These are phyloP conservation scores for Thalassiosira hispida DNA, from an alignment of 352 stramenopile genomes.

Conservation along the genomic window DNA sequence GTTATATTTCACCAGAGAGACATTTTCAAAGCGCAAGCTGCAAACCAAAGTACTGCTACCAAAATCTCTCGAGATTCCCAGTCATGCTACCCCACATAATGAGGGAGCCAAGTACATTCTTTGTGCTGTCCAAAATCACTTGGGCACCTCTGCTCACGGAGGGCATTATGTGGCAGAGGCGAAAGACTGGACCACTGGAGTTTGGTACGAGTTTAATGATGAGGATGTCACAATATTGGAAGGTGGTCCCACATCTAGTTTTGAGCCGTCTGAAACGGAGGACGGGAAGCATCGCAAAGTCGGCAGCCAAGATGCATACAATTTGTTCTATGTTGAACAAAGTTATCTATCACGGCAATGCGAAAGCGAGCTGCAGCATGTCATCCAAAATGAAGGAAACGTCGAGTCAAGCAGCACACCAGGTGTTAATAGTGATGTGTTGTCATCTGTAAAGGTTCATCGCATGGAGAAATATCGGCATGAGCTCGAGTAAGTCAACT, in stretches of 20 bases:
- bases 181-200: slow-evolving; percentile 80
- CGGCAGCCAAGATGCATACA: slow-evolving; percentile 79
- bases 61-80: slow-evolving; percentile 51
- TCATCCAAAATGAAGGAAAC: slow-evolving; percentile 30
- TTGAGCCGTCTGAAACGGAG: slow-evolving; percentile 34
- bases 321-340: slow-evolving; percentile 84
- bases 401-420: not conserved
- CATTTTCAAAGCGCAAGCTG: slow-evolving; percentile 78
- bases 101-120: slow-evolving; percentile 62
- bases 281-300: slow-evolving; percentile 38
- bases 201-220: slow-evolving; percentile 86
- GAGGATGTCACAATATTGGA: slow-evolving; percentile 71
- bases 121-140: slow-evolving; percentile 81
- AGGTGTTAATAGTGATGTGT: slow-evolving; percentile 11
- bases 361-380: slow-evolving; percentile 49
- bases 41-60: slow-evolving; percentile 74
- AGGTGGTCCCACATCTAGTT: slow-evolving; percentile 61
- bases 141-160: slow-evolving; percentile 76
- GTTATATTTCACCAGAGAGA: slow-evolving; percentile 17
- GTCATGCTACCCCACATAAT: slow-evolving; percentile 5
- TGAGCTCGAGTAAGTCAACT: slow-evolving; percentile 51
- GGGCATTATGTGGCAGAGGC: slow-evolving; percentile 83
- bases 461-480: slow-evolving; percentile 29
- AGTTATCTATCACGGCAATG: slow-evolving; percentile 64
- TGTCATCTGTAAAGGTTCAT: slow-evolving; percentile 29